Evolutionary conservation across 73 alveolate genomes (phyloP).

Genomic region (Urostyla sp.): DNA sequence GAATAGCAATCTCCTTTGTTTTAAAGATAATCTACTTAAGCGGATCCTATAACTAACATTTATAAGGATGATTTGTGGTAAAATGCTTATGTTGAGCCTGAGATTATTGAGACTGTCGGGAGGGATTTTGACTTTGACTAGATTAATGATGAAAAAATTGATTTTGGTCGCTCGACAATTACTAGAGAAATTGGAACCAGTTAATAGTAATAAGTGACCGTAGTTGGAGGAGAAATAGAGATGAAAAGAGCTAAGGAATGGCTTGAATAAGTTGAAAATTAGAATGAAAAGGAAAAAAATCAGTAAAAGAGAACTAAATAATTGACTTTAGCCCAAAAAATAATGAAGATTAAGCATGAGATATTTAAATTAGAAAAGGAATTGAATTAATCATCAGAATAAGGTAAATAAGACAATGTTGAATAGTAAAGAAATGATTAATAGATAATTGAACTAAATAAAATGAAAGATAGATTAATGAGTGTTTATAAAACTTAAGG

Average conservation of each 20-base stretch:
- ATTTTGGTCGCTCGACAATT: not conserved
- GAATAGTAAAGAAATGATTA: not conserved
- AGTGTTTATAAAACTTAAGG: slow-evolving; percentile 8
- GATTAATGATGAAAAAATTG: slow-evolving; percentile 21
- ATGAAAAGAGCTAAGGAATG: not conserved
- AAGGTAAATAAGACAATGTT: not conserved
- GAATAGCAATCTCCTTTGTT: not conserved
- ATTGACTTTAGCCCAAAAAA: not conserved
- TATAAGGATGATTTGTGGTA: slow-evolving; percentile 43
- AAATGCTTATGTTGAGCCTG: slow-evolving; percentile 27
- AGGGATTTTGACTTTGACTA: slow-evolving; percentile 31
- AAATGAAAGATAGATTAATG: slow-evolving; percentile 2
- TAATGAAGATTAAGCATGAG: slow-evolving; percentile 19
- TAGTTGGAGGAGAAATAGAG: slow-evolving; percentile 10
- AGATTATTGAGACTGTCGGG: slow-evolving; percentile 24
- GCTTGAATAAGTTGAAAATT: not conserved
- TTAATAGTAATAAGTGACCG: not conserved
- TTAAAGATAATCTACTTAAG: not conserved
- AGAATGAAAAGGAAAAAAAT: slow-evolving; percentile 17
- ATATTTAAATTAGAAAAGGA: slow-evolving; percentile 27
- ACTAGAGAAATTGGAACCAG: not conserved
- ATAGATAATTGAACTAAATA: not conserved
- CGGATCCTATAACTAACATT: not conserved
- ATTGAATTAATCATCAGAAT: not conserved
- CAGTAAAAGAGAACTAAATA: not conserved